Evolutionary conservation across 352 stramenopile species (phyloP), one percentile per base, ranked within the genome.

Genomic region (Pythium phragmitis): DNA sequence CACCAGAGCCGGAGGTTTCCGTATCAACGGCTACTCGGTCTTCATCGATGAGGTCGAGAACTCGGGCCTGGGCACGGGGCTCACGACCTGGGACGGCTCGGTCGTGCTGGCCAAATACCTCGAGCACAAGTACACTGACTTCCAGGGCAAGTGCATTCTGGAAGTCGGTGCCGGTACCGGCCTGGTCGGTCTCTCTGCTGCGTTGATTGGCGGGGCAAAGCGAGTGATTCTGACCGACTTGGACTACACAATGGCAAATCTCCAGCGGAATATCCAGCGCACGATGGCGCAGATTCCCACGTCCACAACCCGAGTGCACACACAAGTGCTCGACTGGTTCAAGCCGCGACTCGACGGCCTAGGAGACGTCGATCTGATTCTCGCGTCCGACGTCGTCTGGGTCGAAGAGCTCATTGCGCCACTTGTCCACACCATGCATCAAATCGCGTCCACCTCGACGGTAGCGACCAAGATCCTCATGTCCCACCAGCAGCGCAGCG

Each of bases 351-450:
- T 50, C 5, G 59, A 89, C 26, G 26, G 26, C n/a, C 56, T 91
- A 14, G 80, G 74, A 21, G 60, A 79, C 33, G 66, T 97, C 28
- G 86, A 97, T 59, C 63, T 96, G 19, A 72, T 98, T 30, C 51
- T 98, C 26, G 89, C 87, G 26, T 93, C 91, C 8, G 91, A 97
- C 67, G 90, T 98, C 50, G 89, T 98, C 39, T 98, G 91, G 90
- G 75, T 97, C 17, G 77, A 94, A 46, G 76, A 91, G 58, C 83
- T 97, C 41, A 93, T 97, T 30, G 62, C 73, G 3, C 87, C 91
- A 33, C 83, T 98, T 19, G 90, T 96, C 17, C 17, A 64, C 16
- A 95, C 89, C 0, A 80, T 97, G 39, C 72, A 79, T 17, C 56
- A 48, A 7, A 54, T 94, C 48, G 39, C 90, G 41, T 66, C 57